phyloP scores from a whole-genome alignment of 345 rosid species.

The Crucihimalaya himalaica region DNA sequence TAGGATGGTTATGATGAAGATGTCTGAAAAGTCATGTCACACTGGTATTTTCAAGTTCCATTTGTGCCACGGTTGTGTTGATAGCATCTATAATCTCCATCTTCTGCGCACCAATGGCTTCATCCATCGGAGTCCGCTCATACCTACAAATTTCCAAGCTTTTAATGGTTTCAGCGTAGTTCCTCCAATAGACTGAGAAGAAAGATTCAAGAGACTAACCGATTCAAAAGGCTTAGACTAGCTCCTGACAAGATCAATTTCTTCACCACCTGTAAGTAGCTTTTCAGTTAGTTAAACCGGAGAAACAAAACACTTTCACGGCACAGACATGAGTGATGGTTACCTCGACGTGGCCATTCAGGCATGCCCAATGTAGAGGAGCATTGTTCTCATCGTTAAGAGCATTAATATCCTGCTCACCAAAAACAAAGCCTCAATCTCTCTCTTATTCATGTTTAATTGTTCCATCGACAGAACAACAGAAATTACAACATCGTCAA shows the following conservation, averaged over 20 bases:
- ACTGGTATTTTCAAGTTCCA: slow-evolving; percentile 57
- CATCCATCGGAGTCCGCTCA: slow-evolving; percentile 80
- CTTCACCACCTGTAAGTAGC: slow-evolving; percentile 64
- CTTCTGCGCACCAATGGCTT: slow-evolving; percentile 70
- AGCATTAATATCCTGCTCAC: slow-evolving; percentile 68
- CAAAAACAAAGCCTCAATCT: slow-evolving; percentile 6
- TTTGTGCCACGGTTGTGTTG: slow-evolving; percentile 58
- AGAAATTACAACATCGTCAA: neutral
- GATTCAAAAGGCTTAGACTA: slow-evolving; percentile 63
- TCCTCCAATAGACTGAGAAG: neutral
- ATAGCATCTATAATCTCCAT: slow-evolving; percentile 68
- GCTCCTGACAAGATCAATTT: slow-evolving; percentile 79
- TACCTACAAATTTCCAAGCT: slow-evolving; percentile 51
- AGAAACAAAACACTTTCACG: slow-evolving; percentile 1
- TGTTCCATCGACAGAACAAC: neutral
- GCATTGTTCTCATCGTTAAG: slow-evolving; percentile 77
- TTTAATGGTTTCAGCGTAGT: slow-evolving; percentile 3
- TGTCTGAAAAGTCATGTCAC: slow-evolving; percentile 44
- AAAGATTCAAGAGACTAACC: slow-evolving; percentile 45
- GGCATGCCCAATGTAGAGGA: slow-evolving; percentile 92
- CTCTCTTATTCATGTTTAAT: neutral
- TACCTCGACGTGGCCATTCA: slow-evolving; percentile 86
- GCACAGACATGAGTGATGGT: slow-evolving; percentile 5
- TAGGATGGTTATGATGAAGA: slow-evolving; percentile 4
- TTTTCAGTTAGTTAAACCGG: neutral